Evolutionary conservation across 2,329 filamentous ascomycete species (phyloP), one percentile per base, ranked within the genome.

Genomic region (Monilinia aucupariae): DNA sequence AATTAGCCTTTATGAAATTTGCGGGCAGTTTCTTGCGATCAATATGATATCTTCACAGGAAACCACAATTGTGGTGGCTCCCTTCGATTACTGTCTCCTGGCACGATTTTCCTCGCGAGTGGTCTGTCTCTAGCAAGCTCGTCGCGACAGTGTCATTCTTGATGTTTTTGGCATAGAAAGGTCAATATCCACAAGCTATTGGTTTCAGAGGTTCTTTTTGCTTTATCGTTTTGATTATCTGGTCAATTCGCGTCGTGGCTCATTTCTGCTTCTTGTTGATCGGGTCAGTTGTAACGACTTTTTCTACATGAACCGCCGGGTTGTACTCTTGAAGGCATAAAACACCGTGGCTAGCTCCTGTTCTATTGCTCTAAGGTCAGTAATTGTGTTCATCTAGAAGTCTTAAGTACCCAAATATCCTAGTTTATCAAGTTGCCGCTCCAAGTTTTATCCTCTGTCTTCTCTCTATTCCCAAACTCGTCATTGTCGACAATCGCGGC

Each of bases 401-500:
- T 54, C 6, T 55, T 30, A 10, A n/a, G 27, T 20, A 45, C 4
- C 52, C 25, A n/a, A 41, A 62, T 53, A 78, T 72, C 4, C 78
- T 72, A 37, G 72, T 75, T 10, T 76, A 73, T 10, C 84, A 73
- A 0, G 82, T 78, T 0, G 79, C 72, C 2, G 73, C 71, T 1
- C 73, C 74, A 17, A 75, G 75, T 0, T 76, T 74, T 5, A 81
- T 73, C 54, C 76, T 79, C 49, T 81, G 78, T n/a, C 82, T 73
- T 13, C 80, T 76, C 55, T 84, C 80, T 3, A 78, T 73, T 1
- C 84, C 77, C 2, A 83, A 71, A 0, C 82, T 81, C 64, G 81
- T 81, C 49, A 81, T 80, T 1, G 84, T 81, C 6, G 81, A 80
- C 0, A 84, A 78, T 61, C 83, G 80, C 0, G 82, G 81, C 52